Evolutionary conservation across 208 protist genomes (phyloP), one percentile per base, ranked within the genome.

Genomic region (Strigomonas culicis): DNA sequence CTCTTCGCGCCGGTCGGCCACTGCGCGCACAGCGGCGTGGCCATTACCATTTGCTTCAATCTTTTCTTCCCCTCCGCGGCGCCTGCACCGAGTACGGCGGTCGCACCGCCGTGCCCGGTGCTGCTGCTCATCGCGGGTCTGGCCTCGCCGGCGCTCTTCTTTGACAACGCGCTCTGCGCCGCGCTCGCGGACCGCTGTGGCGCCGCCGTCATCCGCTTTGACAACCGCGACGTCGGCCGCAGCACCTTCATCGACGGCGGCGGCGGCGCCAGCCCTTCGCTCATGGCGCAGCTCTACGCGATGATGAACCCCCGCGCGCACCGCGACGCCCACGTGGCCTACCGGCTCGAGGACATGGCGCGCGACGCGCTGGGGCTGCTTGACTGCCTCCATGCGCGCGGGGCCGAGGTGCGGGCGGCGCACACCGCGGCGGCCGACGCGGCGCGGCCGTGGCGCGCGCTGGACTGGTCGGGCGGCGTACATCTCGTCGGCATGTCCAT

Each of bases 91-190:
- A 28, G 22, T 21, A 53, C 25, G 6, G 6, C 7, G 7, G 22
- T 53, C 49, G 10, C 49, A 11, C 49, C 22, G n/a, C 6, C 49
- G 25, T 17, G n/a, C 4, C 24, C 52, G 11, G 52, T 34, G 27
- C 4, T 95, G 56, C 63, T 92, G 60, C 63, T 90, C 19, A 73
- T 95, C 0, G 72, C 79, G 55, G 86, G 89, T n/a, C 63, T 95
- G 44, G 46, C 61, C 59, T 72, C 63, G 24, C 66, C 69, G 8
- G 62, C 68, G 15, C 55, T 79, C 27, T 46, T 59, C 25, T 90
- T 68, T 36, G 57, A 80, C 28, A 22, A 66, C 27, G 30, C 22
- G 22, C 88, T 89, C 55, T 69, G 75, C 52, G 60, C 72, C 25
- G 31, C 21, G 32, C 69, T 95, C 41, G 81, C 79, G 0, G 57